phyloP scores from a whole-genome alignment of 768 basidiomycete genomes.

The Imleria badia region DNA sequence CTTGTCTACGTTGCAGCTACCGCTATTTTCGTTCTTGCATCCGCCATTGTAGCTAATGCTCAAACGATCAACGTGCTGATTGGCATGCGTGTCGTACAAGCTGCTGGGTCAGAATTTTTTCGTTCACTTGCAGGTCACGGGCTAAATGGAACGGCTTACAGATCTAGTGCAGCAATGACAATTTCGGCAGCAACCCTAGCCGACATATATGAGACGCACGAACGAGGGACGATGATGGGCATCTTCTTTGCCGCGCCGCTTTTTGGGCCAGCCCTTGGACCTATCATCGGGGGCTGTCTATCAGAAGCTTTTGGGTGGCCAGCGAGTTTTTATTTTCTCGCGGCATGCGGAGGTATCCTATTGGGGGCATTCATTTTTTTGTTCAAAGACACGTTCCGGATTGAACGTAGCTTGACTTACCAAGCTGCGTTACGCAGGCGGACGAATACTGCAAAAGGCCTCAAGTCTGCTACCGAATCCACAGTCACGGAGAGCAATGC shows the following conservation, averaged over 20 bases:
- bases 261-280: constrained; percentile 71
- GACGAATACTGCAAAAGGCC: constrained; percentile 23
- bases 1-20: constrained; percentile 55
- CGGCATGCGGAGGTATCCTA: constrained; percentile 56
- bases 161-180: constrained; percentile 63
- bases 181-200: constrained; percentile 79
- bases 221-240: constrained; percentile 79
- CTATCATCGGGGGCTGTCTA: constrained; percentile 68
- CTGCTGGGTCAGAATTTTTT: constrained; percentile 48
- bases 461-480: constrained; percentile 23
- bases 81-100: constrained; percentile 69
- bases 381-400: constrained; percentile 82
- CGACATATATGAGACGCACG: constrained; percentile 72
- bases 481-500: constrained; percentile 14
- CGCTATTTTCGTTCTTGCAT: constrained; percentile 52
- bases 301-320: constrained; percentile 75
- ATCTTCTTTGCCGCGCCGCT: constrained; percentile 79
- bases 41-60: constrained; percentile 56
- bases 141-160: constrained; percentile 24
- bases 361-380: constrained; percentile 58
- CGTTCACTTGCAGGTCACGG: neutral
- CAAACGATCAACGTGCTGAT: constrained; percentile 55
- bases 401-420: constrained; percentile 80
- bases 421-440: constrained; percentile 59
- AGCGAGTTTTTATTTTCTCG: constrained; percentile 80